Evolutionary conservation across 345 rosid species (phyloP), one percentile per base, ranked within the genome.

Genomic region (Murraya koenigii): DNA sequence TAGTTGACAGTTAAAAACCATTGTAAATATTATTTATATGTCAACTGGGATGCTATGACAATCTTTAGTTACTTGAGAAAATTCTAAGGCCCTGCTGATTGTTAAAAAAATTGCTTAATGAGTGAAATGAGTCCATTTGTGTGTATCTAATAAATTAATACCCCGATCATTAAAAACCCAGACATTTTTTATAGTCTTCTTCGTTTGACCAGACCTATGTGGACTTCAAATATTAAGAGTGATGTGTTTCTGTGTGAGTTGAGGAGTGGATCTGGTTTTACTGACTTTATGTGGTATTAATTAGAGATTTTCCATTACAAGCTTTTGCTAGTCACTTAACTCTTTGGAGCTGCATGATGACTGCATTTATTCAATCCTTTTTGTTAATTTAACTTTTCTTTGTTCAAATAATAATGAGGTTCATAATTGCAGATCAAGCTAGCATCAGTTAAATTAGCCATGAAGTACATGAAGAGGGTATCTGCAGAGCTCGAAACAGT

Each of bases 401-500:
- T 1, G 47, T 44, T 44, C 49, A 14, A 19, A 22, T 6, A 41
- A 77, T 9, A 25, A 38, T 67, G 74, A 9, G 35, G 19, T 55
- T 32, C 33, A 26, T 8, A 64, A 22, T 81, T 77, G 77, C 88
- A 97, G 99, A 93, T 97, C 9, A 94, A 97, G 74, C 76, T 91
- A 33, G 97, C 93, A 9, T 97, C 97, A 1, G 99, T 89, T n/a
- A 97, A 94, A 80, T 83, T 94, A 75, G 98, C 99, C 1, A 89
- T 84, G 99, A 93, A 94, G 86, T 94, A 89, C 86, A 94, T 97
- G 99, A 97, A 85, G 85, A 86, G 99, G 81, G 97, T 94, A 19
- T 94, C 99, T 0, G 95, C 98, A 0, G 97, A 91, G 82, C 95
- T 94, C 0, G 94, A 94, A 83, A 79, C 79, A 9, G 90, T 85